Base-by-base conservation (phyloP, 768 basidiomycete species). In the Trichaptum fuscoviolaceum region DNA sequence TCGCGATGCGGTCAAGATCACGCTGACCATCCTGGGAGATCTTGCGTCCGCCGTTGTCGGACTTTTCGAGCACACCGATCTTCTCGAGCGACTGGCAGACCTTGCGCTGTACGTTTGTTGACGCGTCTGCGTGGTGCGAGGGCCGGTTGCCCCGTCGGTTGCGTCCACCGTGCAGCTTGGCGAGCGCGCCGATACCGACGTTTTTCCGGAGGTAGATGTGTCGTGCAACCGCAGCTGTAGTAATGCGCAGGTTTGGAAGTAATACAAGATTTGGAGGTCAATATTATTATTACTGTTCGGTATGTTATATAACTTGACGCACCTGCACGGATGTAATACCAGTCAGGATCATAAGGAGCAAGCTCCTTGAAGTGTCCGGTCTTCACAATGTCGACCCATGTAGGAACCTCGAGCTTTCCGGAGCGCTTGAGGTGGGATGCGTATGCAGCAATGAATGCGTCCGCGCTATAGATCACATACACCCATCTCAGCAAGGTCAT, bases 171-270 rank as follows among this genome's bases (percentile, higher is more conserved):
- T 99, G 95, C 57, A 98, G 91, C 86, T 97, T 99, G 80, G 87
- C 89, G 42, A 97, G 87, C 30, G 92, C 92, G 73, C 95, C 95
- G 70, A 96, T 87, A 74, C 95, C 95, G 73, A 96, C 93, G 76
- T 93, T 91, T 84, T 96, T 96, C 78, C 96, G 93, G 78, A 99
- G 92, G 87, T 99, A 99, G 81, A 98, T 97, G 89, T 98, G 96
- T 75, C 96, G 91, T 80, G 96, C 96, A 74, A 99, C 82, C 70
- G 96, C 93, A 77, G 96, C 96, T 97, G 73, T 58, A 64, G 35
- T 57, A 57, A 10, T 6, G 30, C 9, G 15, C 35, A 62, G 23
- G 10, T n/a, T 15, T 7, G 27, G n/a, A 25, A 36, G 25, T 30
- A 6, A 36, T 20, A 57, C 15, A 63, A 24, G 18, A 23, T 15